Base-by-base conservation (phyloP, 352 stramenopile genomes). In the Phytopythium helicoides region DNA sequence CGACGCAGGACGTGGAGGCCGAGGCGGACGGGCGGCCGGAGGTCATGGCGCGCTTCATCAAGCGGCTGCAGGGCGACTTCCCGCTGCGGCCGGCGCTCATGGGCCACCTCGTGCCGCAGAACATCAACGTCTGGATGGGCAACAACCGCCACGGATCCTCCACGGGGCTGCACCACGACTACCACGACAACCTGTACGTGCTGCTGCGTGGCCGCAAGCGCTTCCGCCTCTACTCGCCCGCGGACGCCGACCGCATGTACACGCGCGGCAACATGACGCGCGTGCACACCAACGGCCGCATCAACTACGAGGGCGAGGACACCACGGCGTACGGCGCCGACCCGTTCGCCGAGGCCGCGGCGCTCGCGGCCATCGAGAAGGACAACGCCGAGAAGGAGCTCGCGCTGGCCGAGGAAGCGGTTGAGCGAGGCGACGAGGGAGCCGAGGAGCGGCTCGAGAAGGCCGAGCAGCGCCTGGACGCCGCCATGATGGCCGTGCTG, bases 121-220 rank as follows among this genome's bases (percentile, higher is more conserved):
- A 97, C 58, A 92, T 98, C 60, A 99, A 99, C 74, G 71, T 99
- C 51, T 99, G 97, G 97, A 97, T 98, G 81, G 95, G 96, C 18
- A 87, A 89, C 62, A 92, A 82, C 60, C 76, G 71, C 61, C 75
- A 81, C 38, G 85, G 79, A 8, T 93, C 79, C 22, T 95, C 77
- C 12, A 92, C 79, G 11, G 97, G 97, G 1, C 77, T 99, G 31
- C 97, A 99, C 71, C 97, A 99, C 61, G 97, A 99, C 69, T 98
- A 98, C 84, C 97, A 99, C 68, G 97, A 99, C 77, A 99, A 99
- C 63, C 62, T 99, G 23, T 99, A 99, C 73, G 83, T 98, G 38
- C 44, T 99, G 21, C 60, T 98, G 36, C 69, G 81, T 28, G 97
- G 97, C 21, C 82, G 72, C 47, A 99, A 99, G 71, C 71, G 64